Conservation (phyloP, 768 basidiomycete species). For the Suillus ampliporus region DNA sequence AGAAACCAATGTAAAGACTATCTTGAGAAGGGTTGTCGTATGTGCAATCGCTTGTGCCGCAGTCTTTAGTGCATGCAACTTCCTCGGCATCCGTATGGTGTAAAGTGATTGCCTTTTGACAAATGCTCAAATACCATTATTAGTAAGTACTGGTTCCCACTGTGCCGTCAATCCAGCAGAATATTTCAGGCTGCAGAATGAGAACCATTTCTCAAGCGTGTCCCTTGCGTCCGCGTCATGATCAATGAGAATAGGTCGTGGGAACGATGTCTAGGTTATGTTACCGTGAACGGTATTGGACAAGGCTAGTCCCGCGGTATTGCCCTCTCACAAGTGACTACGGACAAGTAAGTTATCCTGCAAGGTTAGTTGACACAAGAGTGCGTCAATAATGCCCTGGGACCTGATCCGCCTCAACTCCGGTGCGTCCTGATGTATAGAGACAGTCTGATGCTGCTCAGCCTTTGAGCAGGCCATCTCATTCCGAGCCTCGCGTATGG, state of each 20-base stretch:
- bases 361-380: neutral
- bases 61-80: neutral
- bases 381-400: conserved; percentile 57
- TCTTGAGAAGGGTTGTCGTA: neutral
- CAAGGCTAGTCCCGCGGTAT: neutral
- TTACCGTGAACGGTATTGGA: neutral
- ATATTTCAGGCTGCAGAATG: neutral
- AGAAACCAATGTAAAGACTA: neutral
- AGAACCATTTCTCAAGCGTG: neutral
- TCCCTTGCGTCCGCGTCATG: neutral
- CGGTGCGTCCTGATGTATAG: conserved; percentile 41
- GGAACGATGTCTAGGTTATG: neutral
- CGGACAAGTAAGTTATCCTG: neutral
- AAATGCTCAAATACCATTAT: neutral
- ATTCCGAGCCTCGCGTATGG: conserved; percentile 63
- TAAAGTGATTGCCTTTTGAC: neutral
- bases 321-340: neutral
- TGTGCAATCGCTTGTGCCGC: neutral
- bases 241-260: neutral
- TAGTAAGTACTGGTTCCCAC: neutral
- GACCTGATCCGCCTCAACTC: conserved; percentile 61
- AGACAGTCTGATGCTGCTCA: neutral
- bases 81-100: neutral
- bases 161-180: neutral
- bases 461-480: conserved; percentile 41